Conservation (phyloP, 1,284 basidiomycete genomes). For the Wolfiporia cocos region DNA sequence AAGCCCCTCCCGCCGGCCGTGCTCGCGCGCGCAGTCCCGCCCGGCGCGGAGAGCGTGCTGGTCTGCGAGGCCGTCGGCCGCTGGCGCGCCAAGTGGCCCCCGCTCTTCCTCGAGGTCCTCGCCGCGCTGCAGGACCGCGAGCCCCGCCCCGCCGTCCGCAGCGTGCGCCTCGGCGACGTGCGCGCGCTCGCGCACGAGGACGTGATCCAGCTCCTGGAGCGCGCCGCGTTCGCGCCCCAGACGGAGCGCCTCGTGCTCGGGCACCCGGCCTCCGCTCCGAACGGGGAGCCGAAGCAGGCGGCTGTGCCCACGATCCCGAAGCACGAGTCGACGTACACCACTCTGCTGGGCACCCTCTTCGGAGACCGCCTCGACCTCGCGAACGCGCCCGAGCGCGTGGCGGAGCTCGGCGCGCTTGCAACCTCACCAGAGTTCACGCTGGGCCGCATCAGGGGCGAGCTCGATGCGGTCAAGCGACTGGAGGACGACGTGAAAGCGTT, state of each 20-base stretch:
- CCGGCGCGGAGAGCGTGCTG: constrained; percentile 65
- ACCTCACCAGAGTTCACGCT: constrained; percentile 93
- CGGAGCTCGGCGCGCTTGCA: constrained; percentile 63
- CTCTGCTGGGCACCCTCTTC: constrained; percentile 83
- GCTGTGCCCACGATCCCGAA: constrained; percentile 51
- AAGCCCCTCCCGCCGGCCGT: constrained; percentile 68
- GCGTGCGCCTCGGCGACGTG: constrained; percentile 52
- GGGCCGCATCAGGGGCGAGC: constrained; percentile 81
- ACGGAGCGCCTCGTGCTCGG: constrained; percentile 45
- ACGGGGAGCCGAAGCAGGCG: constrained; percentile 8
- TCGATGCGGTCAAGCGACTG: constrained; percentile 67
- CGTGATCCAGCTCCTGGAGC: constrained; percentile 42
- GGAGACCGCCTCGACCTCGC: constrained; percentile 78
- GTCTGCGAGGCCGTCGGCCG: constrained; percentile 79
- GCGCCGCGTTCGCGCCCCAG: constrained; percentile 29
- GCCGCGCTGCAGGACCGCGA: constrained; percentile 62
- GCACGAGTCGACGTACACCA: constrained; percentile 90
- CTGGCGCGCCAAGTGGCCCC: constrained; percentile 84
- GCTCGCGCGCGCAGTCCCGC: constrained; percentile 60
- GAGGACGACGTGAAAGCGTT: constrained; percentile 56
- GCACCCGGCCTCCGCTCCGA: constrained; percentile 14
- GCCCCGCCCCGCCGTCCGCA: constrained; percentile 48
- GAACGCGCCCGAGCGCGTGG: constrained; percentile 76
- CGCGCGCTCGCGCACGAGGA: constrained; percentile 37
- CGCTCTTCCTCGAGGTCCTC: constrained; percentile 81